Base-by-base conservation (phyloP, 2,329 filamentous ascomycete genomes). In the Colletotrichum scovillei region DNA sequence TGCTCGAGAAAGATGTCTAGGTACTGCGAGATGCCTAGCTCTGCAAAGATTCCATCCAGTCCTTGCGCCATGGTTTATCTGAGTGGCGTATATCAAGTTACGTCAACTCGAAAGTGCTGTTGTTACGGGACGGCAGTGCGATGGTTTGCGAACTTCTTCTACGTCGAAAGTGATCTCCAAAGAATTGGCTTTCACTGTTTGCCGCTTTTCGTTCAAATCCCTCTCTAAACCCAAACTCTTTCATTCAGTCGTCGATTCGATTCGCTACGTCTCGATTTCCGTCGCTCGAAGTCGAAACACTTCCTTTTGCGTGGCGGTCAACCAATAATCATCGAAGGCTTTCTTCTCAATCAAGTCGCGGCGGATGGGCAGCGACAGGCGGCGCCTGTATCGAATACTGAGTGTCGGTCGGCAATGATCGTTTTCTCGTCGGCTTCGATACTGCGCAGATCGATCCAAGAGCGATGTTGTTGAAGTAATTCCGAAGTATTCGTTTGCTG, bases 1-100 rank as follows among this genome's bases (percentile, higher is more conserved):
- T 96, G 93, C 66, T 94, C 90, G 56, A 94, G 81, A 77, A 97
- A 94, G 69, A 87, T 84, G 76, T 92, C 88, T 73, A 94, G 88
- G 84, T 97, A 96, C 83, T 95, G 93, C 84, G 90, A 87, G 81
- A 97, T 88, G 80, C 93, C 94, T 86, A 96, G 87, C 87, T 94
- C 92, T 83, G 90, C 88, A 80, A 96, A 91, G 76, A 92, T 89
- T 49, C 87, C 83, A 76, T 87, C 89, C 78, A 97, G 86, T 81
- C 90, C 88, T 76, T 84, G 84, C 87, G 88, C 90, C 84, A 85
- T 85, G 74, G 76, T 57, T 32, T 42, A 26, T 22, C 2, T 19
- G 12, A 22, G 26, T 30, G 35, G 22, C 35, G 2, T n/a, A 19
- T 49, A 9, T 49, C 42, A 19, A 22, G 3, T 49, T n/a, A n/a